Evolutionary conservation across 345 rosid genomes (phyloP).

Genomic region (thale cress (Arabidopsis thaliana)): TAIR10.1 NC_003071.7:205501-206000

Average conservation of each 20-base stretch:
- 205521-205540: too few relatives aligned
- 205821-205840: slow-evolving; percentile 6
- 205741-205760: too few relatives aligned
- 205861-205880: slow-evolving; percentile 47
- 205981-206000: slow-evolving; percentile 16
- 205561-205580: neutral
- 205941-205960: slow-evolving; percentile 21
- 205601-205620: neutral
- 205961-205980: neutral
- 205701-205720: too few relatives aligned
- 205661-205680: too few relatives aligned
- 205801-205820: neutral
- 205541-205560: too few relatives aligned
- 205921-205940: slow-evolving; percentile 12
- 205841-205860: slow-evolving; percentile 42
- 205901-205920: neutral
- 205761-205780: slow-evolving; percentile 2
- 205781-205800: neutral
- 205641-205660: too few relatives aligned
- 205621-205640: neutral
- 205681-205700: too few relatives aligned
- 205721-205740: too few relatives aligned
- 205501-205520: too few relatives aligned
- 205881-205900: slow-evolving; percentile 42
- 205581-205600: too few relatives aligned